Percentiles rank a stretch among this genome's conserved stretches.
Evolutionary conservation across 1,139 yeast species (phyloP).

Genomic region (Hansenula lynferdii): DNA sequence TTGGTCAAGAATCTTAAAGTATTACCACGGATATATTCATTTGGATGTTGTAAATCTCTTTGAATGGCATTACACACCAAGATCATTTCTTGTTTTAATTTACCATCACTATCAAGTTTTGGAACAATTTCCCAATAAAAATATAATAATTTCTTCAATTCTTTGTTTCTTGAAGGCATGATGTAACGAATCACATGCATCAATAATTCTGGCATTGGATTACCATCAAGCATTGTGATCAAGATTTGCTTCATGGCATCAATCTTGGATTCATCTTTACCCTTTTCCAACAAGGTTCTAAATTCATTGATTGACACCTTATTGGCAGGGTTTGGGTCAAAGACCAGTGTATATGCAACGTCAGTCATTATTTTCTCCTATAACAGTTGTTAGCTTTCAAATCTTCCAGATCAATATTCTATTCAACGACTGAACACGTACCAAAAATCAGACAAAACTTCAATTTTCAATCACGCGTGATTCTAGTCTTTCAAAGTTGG

Average conservation of each 20-base stretch:
- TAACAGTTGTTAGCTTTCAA: too few relatives aligned
- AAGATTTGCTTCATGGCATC: conserved; percentile 88
- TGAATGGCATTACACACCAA: conserved; percentile 97
- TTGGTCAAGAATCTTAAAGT: conserved; percentile 89
- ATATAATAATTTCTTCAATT: conserved; percentile 85
- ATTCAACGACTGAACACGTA: too few relatives aligned
- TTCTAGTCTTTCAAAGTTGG: too few relatives aligned
- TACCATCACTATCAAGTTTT: conserved; percentile 81
- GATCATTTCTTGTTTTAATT: conserved; percentile 97
- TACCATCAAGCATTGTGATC: conserved; percentile 87
- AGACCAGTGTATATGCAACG: conserved; percentile 64
- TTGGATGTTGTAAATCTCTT: conserved; percentile 96
- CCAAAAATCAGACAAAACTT: neutral
- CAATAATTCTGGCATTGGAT: conserved; percentile 88
- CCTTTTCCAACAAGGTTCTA: conserved; percentile 78
- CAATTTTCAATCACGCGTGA: neutral
- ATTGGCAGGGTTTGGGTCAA: conserved; percentile 67
- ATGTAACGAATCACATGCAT: conserved; percentile 97
- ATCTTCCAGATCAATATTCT: too few relatives aligned
- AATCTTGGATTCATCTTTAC: conserved; percentile 82
- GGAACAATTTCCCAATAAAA: conserved; percentile 99
- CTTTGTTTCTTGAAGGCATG: conserved; percentile 92
- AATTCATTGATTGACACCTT: conserved; percentile 74
- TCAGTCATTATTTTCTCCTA: too few relatives aligned
- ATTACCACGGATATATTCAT: conserved; percentile 94